Evolutionary conservation across 208 protist genomes (phyloP), one percentile per base, ranked within the genome.

Genomic region (Leishmania tropica): DNA sequence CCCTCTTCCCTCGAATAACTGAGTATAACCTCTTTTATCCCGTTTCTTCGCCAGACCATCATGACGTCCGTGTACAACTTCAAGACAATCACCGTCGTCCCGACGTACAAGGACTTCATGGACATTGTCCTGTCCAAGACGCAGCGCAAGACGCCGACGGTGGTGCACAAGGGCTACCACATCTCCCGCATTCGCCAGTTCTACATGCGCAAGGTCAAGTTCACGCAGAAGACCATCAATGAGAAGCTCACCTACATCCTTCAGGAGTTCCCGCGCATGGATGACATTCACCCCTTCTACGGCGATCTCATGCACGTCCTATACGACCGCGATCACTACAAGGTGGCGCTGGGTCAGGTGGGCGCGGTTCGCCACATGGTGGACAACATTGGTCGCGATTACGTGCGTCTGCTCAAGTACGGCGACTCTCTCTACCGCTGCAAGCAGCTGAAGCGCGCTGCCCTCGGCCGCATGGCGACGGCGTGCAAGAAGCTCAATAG

Each of bases 241-340:
- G 99, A 99, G 76, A 99, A 99, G 87, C 91, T 99, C 11, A 93
- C 94, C 10, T 88, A 92, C 62, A 99, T 99, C 68, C 87, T 99
- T 51, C 92, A 95, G 72, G 93, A 99, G 71, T 99, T 99, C 83
- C 99, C 99, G 31, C 94, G 97, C 73, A 94, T 99, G 83, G 98
- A 99, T 75, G 99, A 99, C 82, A 99, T 99, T 75, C 99, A 99
- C 91, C 99, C 99, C 56, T 99, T 99, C 89, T 99, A 99, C 89
- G 99, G 97, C 8, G 99, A 99, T 87, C 92, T 99, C 48, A 99
- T 99, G 93, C 99, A 99, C 92, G 99, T 99, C 35, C 92, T 99
- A 6, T 99, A 99, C 92, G 99, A 99, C 89, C 92, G 97, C 35
- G 99, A 99, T 85, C 99, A 99, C 91, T 99, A 99, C 95, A 99